These are phyloP conservation scores for Phaeosphaeriaceae sp. DNA, from an alignment of 2,329 filamentous ascomycete genomes.

Conservation along the genomic window DNA sequence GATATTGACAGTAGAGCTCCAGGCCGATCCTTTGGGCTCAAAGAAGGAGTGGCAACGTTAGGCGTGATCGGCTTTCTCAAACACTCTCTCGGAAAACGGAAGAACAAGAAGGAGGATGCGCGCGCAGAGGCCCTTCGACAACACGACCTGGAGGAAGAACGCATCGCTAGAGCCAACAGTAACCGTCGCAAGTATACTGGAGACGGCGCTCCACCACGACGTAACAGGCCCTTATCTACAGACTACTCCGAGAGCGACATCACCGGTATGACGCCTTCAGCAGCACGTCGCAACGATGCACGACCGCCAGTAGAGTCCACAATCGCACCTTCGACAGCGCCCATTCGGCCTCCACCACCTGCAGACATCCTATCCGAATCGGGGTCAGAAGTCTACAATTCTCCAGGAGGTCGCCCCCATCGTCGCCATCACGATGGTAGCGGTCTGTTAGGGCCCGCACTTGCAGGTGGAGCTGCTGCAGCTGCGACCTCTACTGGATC, in stretches of 20 bases:
- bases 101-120: constrained; percentile 66
- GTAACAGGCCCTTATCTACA: constrained; percentile 45
- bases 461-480: constrained; percentile 34
- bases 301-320: constrained; percentile 37
- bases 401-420: constrained; percentile 46
- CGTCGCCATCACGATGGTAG: constrained; percentile 39
- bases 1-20: constrained; percentile 31
- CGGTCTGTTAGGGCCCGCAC: constrained; percentile 20
- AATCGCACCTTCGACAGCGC: constrained; percentile 40
- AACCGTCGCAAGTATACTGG: constrained; percentile 71
- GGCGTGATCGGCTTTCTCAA: constrained; percentile 51
- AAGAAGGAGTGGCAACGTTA: constrained; percentile 58
- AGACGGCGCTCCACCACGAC: constrained; percentile 61
- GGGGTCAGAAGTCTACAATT: constrained; percentile 48
- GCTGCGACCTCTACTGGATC: constrained; percentile 37
- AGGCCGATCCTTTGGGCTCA: constrained; percentile 46
- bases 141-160: constrained; percentile 62
- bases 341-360: constrained; percentile 45
- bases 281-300: constrained; percentile 48
- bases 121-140: constrained; percentile 64
- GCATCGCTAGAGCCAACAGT: constrained; percentile 61
- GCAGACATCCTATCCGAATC: constrained; percentile 53
- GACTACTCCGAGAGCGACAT: constrained; percentile 55
- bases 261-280: constrained; percentile 53
- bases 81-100: constrained; percentile 58